Evolutionary conservation across 2,329 filamentous ascomycete genomes (phyloP).

Genomic region (Fusarium illudens): DNA sequence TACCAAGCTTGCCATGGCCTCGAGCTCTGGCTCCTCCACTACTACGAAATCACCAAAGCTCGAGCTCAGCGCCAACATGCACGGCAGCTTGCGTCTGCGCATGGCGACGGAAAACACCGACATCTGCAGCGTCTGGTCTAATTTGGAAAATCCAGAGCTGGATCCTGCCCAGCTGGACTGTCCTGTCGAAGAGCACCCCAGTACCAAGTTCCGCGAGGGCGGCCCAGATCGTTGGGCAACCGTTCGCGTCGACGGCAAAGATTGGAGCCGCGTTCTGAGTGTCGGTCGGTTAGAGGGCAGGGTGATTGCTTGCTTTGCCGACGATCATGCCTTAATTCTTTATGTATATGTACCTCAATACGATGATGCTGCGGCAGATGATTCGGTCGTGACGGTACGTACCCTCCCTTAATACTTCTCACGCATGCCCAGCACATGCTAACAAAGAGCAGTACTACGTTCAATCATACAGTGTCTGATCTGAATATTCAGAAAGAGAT

Average conservation of each 20-base stretch:
- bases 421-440: constrained; percentile 19
- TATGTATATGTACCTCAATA: constrained; percentile 82
- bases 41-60: constrained; percentile 69
- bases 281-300: constrained; percentile 88
- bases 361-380: constrained; percentile 70
- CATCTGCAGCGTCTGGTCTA: constrained; percentile 86
- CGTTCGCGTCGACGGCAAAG: constrained; percentile 89
- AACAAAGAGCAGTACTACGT: constrained; percentile 52
- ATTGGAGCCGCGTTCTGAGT: constrained; percentile 94
- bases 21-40: constrained; percentile 50
- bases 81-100: constrained; percentile 81
- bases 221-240: constrained; percentile 87
- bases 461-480: constrained; percentile 52
- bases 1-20: constrained; percentile 78
- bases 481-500: not conserved
- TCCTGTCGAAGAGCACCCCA: constrained; percentile 81
- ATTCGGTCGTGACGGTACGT: constrained; percentile 77
- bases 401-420: constrained; percentile 5
- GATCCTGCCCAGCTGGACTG: constrained; percentile 79
- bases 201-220: constrained; percentile 77
- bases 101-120: constrained; percentile 85
- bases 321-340: constrained; percentile 81
- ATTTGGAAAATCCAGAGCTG: constrained; percentile 85
- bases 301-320: constrained; percentile 90
- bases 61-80: constrained; percentile 93